Evolutionary conservation across 176 grass and related monocot genomes (phyloP).

Genomic region (Coix lacrymajobi): DNA sequence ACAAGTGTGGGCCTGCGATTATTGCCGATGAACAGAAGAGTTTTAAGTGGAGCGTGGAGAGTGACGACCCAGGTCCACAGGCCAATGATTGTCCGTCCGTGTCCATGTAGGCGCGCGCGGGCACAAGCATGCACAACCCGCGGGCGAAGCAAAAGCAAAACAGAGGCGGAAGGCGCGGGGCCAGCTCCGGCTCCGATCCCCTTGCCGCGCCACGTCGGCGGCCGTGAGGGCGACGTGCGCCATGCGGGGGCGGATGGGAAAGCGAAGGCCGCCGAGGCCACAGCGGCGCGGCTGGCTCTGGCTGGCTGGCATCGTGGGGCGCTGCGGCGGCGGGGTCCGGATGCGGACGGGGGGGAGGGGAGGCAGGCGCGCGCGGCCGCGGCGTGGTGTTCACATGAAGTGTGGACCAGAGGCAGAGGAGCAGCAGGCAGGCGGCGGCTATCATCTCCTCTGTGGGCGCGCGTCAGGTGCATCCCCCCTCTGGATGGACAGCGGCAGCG

Average conservation of each 20-base stretch:
- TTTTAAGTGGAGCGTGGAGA: no score
- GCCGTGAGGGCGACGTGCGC: not conserved
- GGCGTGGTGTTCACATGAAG: slow-evolving; percentile 46
- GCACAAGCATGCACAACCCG: no score
- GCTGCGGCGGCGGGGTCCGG: not conserved
- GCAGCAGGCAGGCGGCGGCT: not conserved
- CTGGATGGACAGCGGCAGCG: not conserved
- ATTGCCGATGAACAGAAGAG: no score
- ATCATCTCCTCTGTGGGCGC: not conserved
- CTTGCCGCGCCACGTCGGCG: not conserved
- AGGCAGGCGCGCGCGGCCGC: slow-evolving; percentile 8
- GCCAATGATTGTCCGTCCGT: no score
- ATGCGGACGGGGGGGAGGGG: not conserved
- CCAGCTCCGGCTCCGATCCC: not conserved
- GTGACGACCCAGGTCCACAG: no score
- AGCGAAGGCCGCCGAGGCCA: not conserved
- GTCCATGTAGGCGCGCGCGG: no score
- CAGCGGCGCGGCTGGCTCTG: not conserved
- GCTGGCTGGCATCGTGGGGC: not conserved
- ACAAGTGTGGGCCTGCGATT: no score
- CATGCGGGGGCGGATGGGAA: not conserved
- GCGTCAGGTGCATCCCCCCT: slow-evolving; percentile 23
- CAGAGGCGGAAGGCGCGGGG: no score
- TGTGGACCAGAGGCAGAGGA: slow-evolving; percentile 13
- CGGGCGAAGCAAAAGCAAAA: no score